Percentiles rank a stretch among this genome's conserved stretches.
These are phyloP conservation scores for Codiaeum variegatum DNA, from an alignment of 441 rosid species.

Conservation along the genomic window DNA sequence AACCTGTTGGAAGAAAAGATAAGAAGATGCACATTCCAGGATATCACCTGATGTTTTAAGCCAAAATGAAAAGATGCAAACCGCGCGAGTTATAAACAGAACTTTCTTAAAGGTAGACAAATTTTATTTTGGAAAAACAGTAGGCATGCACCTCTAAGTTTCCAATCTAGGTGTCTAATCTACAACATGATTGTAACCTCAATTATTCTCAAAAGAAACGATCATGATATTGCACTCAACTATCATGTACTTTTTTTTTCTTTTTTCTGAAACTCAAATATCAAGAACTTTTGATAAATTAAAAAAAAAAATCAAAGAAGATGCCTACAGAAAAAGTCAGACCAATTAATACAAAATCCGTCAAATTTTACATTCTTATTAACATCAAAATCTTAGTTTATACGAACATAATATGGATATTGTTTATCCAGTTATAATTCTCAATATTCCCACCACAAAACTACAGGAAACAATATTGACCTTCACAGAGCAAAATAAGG, in stretches of 20 bases:
- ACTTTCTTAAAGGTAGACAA: neutral
- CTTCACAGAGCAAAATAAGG: conserved; percentile 15
- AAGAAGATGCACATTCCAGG: neutral
- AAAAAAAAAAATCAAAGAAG: neutral
- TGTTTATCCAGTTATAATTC: neutral
- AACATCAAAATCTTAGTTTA: neutral
- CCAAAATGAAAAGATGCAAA: conserved; percentile 1
- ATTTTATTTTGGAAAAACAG: neutral
- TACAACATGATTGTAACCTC: neutral
- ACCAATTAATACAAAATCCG: neutral
- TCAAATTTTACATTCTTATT: neutral
- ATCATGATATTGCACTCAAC: conserved; percentile 2
- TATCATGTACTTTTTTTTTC: no score
- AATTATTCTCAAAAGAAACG: neutral
- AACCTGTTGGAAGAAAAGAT: neutral
- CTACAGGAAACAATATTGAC: neutral
- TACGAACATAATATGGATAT: neutral
- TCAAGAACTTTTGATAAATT: neutral
- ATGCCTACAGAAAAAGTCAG: neutral
- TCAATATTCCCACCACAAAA: neutral
- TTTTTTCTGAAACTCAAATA: no score
- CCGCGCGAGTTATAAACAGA: neutral
- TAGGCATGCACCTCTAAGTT: neutral
- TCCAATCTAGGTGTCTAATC: neutral
- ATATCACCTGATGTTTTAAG: neutral